Evolutionary conservation across 805 yeast species (phyloP).

Genomic region (Candida succiphila): DNA sequence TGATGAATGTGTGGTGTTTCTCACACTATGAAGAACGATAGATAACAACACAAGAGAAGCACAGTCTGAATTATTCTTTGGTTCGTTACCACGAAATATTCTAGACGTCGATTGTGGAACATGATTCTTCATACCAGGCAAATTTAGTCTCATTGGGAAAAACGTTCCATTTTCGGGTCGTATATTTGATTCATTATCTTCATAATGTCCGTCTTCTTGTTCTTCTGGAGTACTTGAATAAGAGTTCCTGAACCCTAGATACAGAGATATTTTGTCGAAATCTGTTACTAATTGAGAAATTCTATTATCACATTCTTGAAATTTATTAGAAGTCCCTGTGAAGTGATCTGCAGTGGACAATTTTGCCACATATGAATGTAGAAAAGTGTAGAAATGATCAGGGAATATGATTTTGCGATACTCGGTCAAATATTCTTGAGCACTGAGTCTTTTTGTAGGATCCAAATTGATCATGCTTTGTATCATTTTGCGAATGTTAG

Average conservation of each 20-base stretch:
- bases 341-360: slow-evolving; percentile 18
- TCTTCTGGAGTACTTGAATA: slow-evolving; percentile 5
- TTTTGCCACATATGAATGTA: slow-evolving; percentile 55
- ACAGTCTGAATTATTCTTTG: slow-evolving; percentile 24
- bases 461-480: slow-evolving; percentile 52
- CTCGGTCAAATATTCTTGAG: slow-evolving; percentile 39
- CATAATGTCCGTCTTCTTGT: slow-evolving; percentile 5
- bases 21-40: slow-evolving; percentile 46
- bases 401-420: slow-evolving; percentile 54
- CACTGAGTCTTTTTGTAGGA: slow-evolving; percentile 50
- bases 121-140: slow-evolving; percentile 45
- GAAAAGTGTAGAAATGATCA: slow-evolving; percentile 51
- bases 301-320: slow-evolving; percentile 41
- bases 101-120: slow-evolving; percentile 27
- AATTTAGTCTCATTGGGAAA: slow-evolving; percentile 32
- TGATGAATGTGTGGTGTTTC: slow-evolving; percentile 49
- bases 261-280: slow-evolving; percentile 39
- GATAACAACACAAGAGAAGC: slow-evolving; percentile 51
- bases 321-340: slow-evolving; percentile 1
- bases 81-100: slow-evolving; percentile 6
- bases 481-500: slow-evolving; percentile 43
- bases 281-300: slow-evolving; percentile 50
- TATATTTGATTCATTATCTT: slow-evolving; percentile 7
- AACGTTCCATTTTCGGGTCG: slow-evolving; percentile 8
- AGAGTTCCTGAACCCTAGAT: slow-evolving; percentile 26